Evolutionary conservation across 768 basidiomycete genomes (phyloP).

Genomic region (Kwoniella sp.): DNA sequence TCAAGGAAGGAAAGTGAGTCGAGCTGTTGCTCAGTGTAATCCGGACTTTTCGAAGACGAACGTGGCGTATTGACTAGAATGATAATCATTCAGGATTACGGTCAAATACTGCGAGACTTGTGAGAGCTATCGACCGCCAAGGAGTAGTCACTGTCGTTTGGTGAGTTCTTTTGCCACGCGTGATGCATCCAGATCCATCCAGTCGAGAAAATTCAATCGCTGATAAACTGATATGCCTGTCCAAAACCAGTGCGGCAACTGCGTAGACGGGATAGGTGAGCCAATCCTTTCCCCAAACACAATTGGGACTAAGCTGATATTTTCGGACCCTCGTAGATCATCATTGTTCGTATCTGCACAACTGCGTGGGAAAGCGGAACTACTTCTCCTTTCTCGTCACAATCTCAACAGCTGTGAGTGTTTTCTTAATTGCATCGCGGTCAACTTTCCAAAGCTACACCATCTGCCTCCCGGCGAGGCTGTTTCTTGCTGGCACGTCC

Average conservation of each 20-base stretch:
- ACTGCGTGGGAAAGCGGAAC: constrained; percentile 91
- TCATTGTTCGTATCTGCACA: constrained; percentile 68
- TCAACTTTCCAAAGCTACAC: background rate
- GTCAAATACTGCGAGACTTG: constrained; percentile 95
- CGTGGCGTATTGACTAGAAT: background rate
- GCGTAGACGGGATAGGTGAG: constrained; percentile 92
- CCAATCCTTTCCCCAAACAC: constrained; percentile 78
- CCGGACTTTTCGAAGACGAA: no score
- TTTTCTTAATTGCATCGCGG: background rate
- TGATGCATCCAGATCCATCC: no score
- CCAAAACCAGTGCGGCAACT: constrained; percentile 98
- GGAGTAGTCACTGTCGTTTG: constrained; percentile 94
- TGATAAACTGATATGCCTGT: constrained; percentile 9
- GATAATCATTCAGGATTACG: constrained; percentile 67
- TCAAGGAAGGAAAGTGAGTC: constrained; percentile 74
- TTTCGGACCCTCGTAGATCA: constrained; percentile 44
- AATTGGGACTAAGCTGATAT: background rate
- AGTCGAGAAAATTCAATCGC: no score
- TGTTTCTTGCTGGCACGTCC: no score
- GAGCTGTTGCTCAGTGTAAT: constrained; percentile 65
- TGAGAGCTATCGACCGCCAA: constrained; percentile 85
- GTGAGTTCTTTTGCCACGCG: constrained; percentile 58
- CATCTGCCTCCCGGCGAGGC: no score
- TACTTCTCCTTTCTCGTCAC: constrained; percentile 91
- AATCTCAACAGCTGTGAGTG: constrained; percentile 72